phyloP scores from a whole-genome alignment of 352 stramenopile genomes.

The Phytophthora litchii region DNA sequence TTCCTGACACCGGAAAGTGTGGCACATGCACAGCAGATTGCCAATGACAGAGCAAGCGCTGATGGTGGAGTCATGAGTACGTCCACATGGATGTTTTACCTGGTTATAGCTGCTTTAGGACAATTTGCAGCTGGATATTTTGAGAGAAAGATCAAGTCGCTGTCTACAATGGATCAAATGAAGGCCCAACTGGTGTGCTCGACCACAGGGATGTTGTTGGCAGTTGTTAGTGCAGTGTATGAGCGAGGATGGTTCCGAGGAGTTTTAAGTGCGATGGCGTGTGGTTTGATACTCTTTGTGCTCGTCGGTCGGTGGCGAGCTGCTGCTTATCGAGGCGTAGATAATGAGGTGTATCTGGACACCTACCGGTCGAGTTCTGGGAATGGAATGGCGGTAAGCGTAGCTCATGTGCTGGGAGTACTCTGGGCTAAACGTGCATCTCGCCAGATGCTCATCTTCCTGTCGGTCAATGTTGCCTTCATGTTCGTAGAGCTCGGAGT shows the following conservation, averaged over 20 bases:
- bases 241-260: constrained; percentile 64
- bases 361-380: constrained; percentile 39
- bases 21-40: constrained; percentile 35
- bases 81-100: constrained; percentile 29
- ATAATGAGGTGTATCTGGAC: constrained; percentile 42
- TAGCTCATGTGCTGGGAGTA: constrained; percentile 39
- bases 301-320: constrained; percentile 41
- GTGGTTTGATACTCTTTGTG: constrained; percentile 59
- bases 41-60: constrained; percentile 32
- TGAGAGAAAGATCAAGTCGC: constrained; percentile 15
- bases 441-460: constrained; percentile 83
- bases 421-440: constrained; percentile 68
- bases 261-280: constrained; percentile 38
- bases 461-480: constrained; percentile 81
- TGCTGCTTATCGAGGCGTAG: constrained; percentile 3
- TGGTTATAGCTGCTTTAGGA: constrained; percentile 17
- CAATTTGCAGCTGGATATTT: constrained; percentile 27
- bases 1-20: constrained; percentile 35
- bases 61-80: constrained; percentile 27
- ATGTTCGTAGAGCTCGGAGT: constrained; percentile 90
- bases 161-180: constrained; percentile 32
- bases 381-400: neutral
- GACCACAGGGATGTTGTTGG: constrained; percentile 45
- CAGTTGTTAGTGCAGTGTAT: constrained; percentile 41
- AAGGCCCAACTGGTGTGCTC: constrained; percentile 48